These are phyloP conservation scores for Diaporthe sp. DNA, from an alignment of 2,329 filamentous ascomycete species.

Conservation along the genomic window DNA sequence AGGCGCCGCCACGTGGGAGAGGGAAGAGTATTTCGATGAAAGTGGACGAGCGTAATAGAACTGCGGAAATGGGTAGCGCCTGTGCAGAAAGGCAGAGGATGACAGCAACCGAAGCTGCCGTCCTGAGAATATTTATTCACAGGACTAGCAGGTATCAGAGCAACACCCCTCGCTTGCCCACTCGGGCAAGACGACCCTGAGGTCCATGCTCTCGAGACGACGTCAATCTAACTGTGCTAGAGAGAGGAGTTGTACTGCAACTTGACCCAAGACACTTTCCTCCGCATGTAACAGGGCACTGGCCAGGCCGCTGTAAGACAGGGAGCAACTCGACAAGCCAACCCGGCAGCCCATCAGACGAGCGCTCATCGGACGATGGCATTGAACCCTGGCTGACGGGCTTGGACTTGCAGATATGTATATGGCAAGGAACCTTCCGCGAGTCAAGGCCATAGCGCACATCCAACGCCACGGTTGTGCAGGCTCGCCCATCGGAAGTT, in stretches of 20 bases:
- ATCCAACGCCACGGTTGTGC: constrained; percentile 22
- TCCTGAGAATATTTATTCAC: constrained; percentile 27
- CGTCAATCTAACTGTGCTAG: constrained; percentile 26
- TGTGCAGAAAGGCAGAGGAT: not conserved
- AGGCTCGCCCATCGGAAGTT: constrained; percentile 1
- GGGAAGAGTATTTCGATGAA: not conserved
- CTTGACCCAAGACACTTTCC: constrained; percentile 23
- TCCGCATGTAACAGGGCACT: constrained; percentile 26
- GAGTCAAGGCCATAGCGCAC: constrained; percentile 8
- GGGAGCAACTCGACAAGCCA: constrained; percentile 28
- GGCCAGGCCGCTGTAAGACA: constrained; percentile 18
- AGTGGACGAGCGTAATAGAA: not conserved
- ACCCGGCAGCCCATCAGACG: constrained; percentile 26
- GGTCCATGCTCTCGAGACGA: constrained; percentile 25
- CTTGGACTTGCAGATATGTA: constrained; percentile 5
- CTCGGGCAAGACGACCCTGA: constrained; percentile 12
- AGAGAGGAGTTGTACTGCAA: constrained; percentile 17
- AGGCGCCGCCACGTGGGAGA: not conserved
- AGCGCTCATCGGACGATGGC: constrained; percentile 24
- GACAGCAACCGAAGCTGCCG: constrained; percentile 1
- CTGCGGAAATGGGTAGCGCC: not conserved
- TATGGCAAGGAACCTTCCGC: constrained; percentile 10
- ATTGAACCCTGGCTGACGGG: constrained; percentile 9
- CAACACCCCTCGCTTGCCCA: constrained; percentile 6
- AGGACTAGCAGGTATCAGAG: constrained; percentile 4